phyloP scores from a whole-genome alignment of 345 rosid genomes.

The Dovyalis caffra region DNA sequence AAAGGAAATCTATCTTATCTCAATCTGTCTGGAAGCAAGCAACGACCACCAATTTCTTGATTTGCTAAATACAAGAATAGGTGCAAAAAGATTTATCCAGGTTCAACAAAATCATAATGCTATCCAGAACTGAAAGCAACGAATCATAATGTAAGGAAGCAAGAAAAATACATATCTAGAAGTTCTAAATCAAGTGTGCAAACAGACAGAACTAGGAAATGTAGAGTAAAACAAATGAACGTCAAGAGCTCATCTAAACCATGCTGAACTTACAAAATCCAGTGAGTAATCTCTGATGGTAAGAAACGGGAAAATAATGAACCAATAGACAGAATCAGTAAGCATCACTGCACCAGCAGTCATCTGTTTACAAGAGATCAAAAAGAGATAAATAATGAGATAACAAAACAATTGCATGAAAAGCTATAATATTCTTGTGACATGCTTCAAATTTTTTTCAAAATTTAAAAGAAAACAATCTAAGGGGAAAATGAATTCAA shows the following conservation, averaged over 20 bases:
- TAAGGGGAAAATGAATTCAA: not conserved
- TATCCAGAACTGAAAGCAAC: not conserved
- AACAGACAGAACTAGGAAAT: not conserved
- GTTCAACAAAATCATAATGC: not conserved
- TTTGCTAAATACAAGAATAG: not conserved
- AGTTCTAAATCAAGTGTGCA: not conserved
- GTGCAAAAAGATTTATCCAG: not conserved
- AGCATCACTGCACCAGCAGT: slow-evolving; percentile 64
- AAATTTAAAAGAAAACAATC: not conserved
- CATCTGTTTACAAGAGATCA: slow-evolving; percentile 37
- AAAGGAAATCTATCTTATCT: no score
- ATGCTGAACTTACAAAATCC: slow-evolving; percentile 47
- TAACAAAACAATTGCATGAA: not conserved
- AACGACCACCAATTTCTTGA: no score
- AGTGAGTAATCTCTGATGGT: slow-evolving; percentile 45
- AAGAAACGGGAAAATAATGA: slow-evolving; percentile 60
- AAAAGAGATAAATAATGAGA: slow-evolving; percentile 8
- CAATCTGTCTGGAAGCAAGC: no score
- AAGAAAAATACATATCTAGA: not conserved
- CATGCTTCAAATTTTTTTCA: not conserved
- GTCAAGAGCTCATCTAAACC: not conserved
- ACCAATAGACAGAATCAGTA: slow-evolving; percentile 66
- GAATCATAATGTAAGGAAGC: not conserved
- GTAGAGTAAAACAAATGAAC: not conserved
- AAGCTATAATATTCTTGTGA: slow-evolving; percentile 8